Base-by-base conservation (phyloP, 2,329 filamentous ascomycete genomes). In the Xenosphaeropsis pyriputrescens region DNA sequence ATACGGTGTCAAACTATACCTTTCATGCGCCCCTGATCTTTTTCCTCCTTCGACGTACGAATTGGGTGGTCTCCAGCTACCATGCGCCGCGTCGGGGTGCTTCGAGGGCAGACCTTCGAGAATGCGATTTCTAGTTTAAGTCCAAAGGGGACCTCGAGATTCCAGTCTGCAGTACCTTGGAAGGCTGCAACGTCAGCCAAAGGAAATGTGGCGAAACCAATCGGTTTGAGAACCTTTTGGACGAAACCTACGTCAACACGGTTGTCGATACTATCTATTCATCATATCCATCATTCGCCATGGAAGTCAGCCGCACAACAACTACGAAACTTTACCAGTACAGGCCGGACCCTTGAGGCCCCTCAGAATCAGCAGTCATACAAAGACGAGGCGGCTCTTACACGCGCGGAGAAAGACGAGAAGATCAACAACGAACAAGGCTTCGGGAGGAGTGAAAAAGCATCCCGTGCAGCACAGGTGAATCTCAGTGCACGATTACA, bases 401-500 rank as follows among this genome's bases (percentile, higher is more conserved):
- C 57, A 34, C 50, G 56, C 36, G 59, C 63, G 43, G 58, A 67
- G 41, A 56, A 62, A 36, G 60, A 69, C 41, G 55, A 56, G 35
- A 50, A 56, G 34, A 48, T 57, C 35, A 41, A 59, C 19, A 59
- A 62, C 13, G 71, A 79, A 19, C 59, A 65, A 41, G 73, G 68
- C 16, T 85, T 86, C 54, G 70, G 69, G 45, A 68, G 74, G 49
- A 88, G 84, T 41, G 89, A 93, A 55, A 89, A 80, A 58, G 91
- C 88, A 26, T 73, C 79, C 11, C 78, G 85, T 51, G 91, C 88
- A 9, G 82, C 88, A 2, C 81, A 96, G 53, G 69, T 98, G 48
- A 93, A 98, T 55, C 65, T 96, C 49, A 79, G 79, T 45, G 91
- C 91, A 12, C 84, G 83, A 46, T 65, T 98, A 36, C 85, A 83